Evolutionary conservation across 1,284 basidiomycete genomes (phyloP).

Genomic region (Ganoderma sp.): DNA sequence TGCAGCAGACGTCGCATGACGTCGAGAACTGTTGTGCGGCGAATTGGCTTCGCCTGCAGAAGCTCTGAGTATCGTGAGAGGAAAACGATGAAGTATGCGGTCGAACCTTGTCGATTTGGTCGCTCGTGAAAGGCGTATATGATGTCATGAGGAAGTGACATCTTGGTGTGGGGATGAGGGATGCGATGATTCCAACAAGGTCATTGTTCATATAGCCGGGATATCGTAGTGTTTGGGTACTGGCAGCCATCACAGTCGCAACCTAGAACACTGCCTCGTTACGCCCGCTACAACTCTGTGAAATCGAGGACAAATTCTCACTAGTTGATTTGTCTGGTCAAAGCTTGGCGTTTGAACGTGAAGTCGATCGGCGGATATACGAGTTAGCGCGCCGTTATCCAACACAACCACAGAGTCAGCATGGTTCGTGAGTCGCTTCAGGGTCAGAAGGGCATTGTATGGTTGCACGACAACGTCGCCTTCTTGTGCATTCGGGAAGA

Average conservation of each 20-base stretch:
- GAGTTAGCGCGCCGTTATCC: constrained; percentile 93
- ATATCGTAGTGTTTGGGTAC: constrained; percentile 96
- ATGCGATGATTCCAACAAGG: constrained; percentile 95
- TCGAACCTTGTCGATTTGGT: constrained; percentile 88
- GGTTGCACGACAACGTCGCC: constrained; percentile 98
- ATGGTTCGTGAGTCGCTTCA: constrained; percentile 94
- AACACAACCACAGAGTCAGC: constrained; percentile 98
- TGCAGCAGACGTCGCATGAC: constrained; percentile 98
- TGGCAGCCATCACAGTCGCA: constrained; percentile 95
- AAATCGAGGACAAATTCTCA: constrained; percentile 42
- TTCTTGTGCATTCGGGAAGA: constrained; percentile 93
- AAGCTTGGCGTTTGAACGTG: constrained; percentile 93
- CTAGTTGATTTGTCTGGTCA: constrained; percentile 94
- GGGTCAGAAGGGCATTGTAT: constrained; percentile 95
- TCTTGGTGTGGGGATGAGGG: constrained; percentile 96
- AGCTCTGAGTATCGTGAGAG: neutral
- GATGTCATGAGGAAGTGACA: constrained; percentile 99
- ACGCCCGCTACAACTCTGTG: constrained; percentile 1
- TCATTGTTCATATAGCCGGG: constrained; percentile 99
- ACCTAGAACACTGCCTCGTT: constrained; percentile 58
- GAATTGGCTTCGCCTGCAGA: constrained; percentile 57
- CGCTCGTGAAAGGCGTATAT: constrained; percentile 98
- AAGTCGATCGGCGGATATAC: constrained; percentile 91
- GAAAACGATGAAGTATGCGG: neutral
- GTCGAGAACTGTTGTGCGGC: constrained; percentile 94